phyloP scores from a whole-genome alignment of 1,284 basidiomycete genomes.

The Leccinum pallidistipes region DNA sequence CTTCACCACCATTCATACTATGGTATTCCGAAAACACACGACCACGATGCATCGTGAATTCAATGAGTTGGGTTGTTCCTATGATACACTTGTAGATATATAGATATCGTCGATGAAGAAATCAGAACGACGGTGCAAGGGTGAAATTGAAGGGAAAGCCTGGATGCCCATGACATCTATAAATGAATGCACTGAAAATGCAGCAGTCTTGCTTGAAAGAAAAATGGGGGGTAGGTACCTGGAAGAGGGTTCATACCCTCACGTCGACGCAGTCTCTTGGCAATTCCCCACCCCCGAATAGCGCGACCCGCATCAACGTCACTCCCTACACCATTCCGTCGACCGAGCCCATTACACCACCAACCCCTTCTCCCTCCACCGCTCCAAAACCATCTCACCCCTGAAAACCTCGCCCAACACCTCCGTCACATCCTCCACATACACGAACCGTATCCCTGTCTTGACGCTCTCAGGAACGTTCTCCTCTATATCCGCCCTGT shows the following conservation, averaged over 20 bases:
- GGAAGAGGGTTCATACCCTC: not conserved
- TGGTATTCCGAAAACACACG: not conserved
- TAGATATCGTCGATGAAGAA: not conserved
- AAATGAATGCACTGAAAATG: not conserved
- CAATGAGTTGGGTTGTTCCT: not conserved
- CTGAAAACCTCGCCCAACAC: constrained; percentile 73
- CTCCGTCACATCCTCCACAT: constrained; percentile 88
- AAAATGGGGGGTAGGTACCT: not conserved
- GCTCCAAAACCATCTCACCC: constrained; percentile 55
- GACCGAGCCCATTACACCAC: not conserved
- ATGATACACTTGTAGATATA: constrained; percentile 1
- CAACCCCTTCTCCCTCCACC: constrained; percentile 56
- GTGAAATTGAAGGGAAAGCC: not conserved
- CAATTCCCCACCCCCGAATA: not conserved
- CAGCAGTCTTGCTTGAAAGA: not conserved
- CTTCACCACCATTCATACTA: not conserved
- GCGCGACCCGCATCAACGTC: not conserved
- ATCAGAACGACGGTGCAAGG: not conserved
- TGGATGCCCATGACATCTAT: not conserved
- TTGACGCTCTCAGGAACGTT: constrained; percentile 95
- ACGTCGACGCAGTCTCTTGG: not conserved
- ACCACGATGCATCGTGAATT: not conserved
- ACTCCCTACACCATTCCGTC: not conserved
- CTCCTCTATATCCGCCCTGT: constrained; percentile 91
- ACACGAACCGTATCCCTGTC: constrained; percentile 89